These are phyloP conservation scores for Prillingera fragicola DNA, from an alignment of 1,284 basidiomycete species.

Conservation along the genomic window DNA sequence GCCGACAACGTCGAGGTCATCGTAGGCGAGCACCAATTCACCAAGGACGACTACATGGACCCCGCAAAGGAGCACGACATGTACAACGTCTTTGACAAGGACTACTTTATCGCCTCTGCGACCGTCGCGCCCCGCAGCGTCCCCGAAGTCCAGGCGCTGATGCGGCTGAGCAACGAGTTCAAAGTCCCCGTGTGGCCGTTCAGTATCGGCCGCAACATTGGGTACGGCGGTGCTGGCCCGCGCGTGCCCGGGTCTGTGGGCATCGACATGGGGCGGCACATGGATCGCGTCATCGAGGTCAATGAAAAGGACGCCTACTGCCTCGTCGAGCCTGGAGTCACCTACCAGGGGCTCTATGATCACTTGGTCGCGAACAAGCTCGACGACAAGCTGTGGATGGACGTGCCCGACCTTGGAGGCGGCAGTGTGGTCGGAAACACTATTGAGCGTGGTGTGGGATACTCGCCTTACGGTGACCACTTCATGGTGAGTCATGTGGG, in stretches of 20 bases:
- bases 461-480: slow-evolving; percentile 12
- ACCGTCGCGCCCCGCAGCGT: slow-evolving; percentile 6
- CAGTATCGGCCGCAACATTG: slow-evolving; percentile 6
- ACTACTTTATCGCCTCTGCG: slow-evolving; percentile 11
- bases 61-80: slow-evolving; percentile 13
- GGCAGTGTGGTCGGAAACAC: slow-evolving; percentile 12
- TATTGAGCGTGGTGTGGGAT: slow-evolving; percentile 9
- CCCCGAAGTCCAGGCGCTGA: slow-evolving; percentile 5
- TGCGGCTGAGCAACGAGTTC: slow-evolving; percentile 9
- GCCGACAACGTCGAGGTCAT: slow-evolving; percentile 6
- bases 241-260: slow-evolving; percentile 7
- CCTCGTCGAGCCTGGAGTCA: slow-evolving; percentile 9
- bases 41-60: slow-evolving; percentile 12
- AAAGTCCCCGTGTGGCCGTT: slow-evolving; percentile 10
- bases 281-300: slow-evolving; percentile 10
- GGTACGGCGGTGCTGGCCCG: slow-evolving; percentile 8
- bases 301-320: slow-evolving; percentile 10
- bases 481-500: neutral
- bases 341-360: slow-evolving; percentile 10
- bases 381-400: slow-evolving; percentile 12
- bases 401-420: slow-evolving; percentile 9
- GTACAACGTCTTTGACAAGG: slow-evolving; percentile 10
- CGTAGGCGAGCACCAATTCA: slow-evolving; percentile 8
- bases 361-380: slow-evolving; percentile 1
- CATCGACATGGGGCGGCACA: slow-evolving; percentile 7